Evolutionary conservation across 257 asterid species (phyloP).

Genomic region (Primulina tabacum): DNA sequence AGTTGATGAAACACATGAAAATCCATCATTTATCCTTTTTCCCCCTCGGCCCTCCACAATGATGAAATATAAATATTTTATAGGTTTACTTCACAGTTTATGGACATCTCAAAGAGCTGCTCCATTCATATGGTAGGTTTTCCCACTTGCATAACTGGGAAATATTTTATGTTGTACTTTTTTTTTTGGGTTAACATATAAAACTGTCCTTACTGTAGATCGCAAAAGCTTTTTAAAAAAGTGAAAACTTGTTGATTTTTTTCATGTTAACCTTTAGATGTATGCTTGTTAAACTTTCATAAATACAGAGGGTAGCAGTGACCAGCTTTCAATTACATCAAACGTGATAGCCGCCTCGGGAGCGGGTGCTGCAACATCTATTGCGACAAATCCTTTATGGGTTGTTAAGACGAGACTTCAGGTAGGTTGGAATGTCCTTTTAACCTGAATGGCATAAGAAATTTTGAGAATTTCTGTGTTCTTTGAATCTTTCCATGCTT

Average conservation of each 20-base stretch:
- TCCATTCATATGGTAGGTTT: slow-evolving; percentile 66
- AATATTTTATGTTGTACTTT: neutral
- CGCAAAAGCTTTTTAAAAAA: slow-evolving; percentile 13
- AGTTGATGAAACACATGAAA: neutral
- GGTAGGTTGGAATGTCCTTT: slow-evolving; percentile 47
- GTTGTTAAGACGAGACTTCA: slow-evolving; percentile 94
- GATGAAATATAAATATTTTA: slow-evolving; percentile 31
- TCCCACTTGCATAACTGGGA: slow-evolving; percentile 3
- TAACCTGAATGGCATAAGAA: neutral
- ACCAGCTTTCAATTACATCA: slow-evolving; percentile 62
- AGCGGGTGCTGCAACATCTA: slow-evolving; percentile 88
- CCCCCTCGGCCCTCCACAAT: neutral
- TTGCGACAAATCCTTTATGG: slow-evolving; percentile 85
- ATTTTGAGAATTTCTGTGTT: neutral
- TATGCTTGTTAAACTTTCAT: slow-evolving; percentile 10
- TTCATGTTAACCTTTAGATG: neutral
- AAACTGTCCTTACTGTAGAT: neutral
- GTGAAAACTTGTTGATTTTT: slow-evolving; percentile 12
- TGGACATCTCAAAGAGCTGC: slow-evolving; percentile 71
- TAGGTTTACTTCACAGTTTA: slow-evolving; percentile 96
- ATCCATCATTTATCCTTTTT: neutral
- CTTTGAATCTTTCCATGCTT: neutral
- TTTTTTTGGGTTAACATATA: neutral
- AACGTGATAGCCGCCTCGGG: slow-evolving; percentile 91
- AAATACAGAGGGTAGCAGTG: slow-evolving; percentile 53